Percentiles rank a stretch among this genome's conserved stretches.
These are phyloP conservation scores for Colletotrichum spinosum DNA, from an alignment of 2,329 filamentous ascomycete species.

Conservation along the genomic window DNA sequence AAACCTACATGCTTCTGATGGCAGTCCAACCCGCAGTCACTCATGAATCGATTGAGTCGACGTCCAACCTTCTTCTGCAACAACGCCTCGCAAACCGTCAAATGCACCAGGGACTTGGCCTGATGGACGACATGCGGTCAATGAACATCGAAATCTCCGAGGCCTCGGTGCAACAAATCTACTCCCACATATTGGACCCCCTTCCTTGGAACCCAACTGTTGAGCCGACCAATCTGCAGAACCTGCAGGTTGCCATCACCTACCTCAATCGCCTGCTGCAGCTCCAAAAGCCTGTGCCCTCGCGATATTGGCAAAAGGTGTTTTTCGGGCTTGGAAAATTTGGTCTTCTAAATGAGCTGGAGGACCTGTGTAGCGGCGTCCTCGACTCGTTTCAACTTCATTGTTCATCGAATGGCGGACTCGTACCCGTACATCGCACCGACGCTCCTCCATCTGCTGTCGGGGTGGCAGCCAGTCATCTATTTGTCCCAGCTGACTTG, in stretches of 20 bases:
- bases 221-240: background rate
- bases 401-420: conserved; percentile 42
- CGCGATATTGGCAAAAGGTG: conserved; percentile 55
- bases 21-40: conserved; percentile 53
- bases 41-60: conserved; percentile 43
- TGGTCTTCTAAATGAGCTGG: conserved; percentile 58
- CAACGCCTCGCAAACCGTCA: conserved; percentile 44
- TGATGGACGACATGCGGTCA: conserved; percentile 53
- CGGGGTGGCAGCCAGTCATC: background rate
- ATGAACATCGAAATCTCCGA: conserved; percentile 46
- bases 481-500: conserved; percentile 54
- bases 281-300: conserved; percentile 44
- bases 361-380: conserved; percentile 56
- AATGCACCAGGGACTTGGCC: conserved; percentile 42
- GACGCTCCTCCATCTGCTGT: conserved; percentile 52
- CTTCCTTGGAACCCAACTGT: conserved; percentile 19
- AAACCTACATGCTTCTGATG: conserved; percentile 56
- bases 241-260: conserved; percentile 21
- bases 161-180: conserved; percentile 28
- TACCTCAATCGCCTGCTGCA: conserved; percentile 23
- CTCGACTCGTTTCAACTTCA: conserved; percentile 50
- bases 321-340: conserved; percentile 57
- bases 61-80: conserved; percentile 50
- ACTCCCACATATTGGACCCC: conserved; percentile 19
- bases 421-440: conserved; percentile 56